Evolutionary conservation across 2,329 filamentous ascomycete species (phyloP).

Genomic region (Metarhizium anisopliae): DNA sequence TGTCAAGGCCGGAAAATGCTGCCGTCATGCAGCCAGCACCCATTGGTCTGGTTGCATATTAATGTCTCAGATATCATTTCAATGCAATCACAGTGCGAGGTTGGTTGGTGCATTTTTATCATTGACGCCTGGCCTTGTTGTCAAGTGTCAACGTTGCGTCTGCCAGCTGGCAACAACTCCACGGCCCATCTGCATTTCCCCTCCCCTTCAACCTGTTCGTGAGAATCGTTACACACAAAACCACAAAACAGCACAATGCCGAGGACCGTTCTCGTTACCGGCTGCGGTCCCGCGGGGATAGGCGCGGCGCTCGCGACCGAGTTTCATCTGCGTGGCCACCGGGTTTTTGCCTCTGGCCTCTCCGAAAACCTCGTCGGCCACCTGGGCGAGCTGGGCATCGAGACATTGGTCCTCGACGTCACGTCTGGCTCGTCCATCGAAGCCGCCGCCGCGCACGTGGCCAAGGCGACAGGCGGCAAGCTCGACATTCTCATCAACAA

Average conservation of each 20-base stretch:
- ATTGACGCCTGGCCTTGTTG: too few species aligned
- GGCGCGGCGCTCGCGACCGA: slow-evolving; percentile 13
- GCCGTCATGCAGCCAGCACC: too few species aligned
- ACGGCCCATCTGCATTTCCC: too few species aligned
- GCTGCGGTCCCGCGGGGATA: slow-evolving; percentile 16
- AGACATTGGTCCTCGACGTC: not conserved
- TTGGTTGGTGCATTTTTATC: too few species aligned
- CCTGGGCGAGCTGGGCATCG: slow-evolving; percentile 5
- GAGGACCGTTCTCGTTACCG: slow-evolving; percentile 14
- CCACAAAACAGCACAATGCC: not conserved
- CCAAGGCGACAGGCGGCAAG: slow-evolving; percentile 6
- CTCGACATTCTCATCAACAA: slow-evolving; percentile 25
- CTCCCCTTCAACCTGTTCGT: too few species aligned
- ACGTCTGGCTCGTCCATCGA: slow-evolving; percentile 12
- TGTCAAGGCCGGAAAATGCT: too few species aligned
- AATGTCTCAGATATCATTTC: too few species aligned
- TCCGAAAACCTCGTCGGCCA: slow-evolving; percentile 15
- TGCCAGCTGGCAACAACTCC: too few species aligned
- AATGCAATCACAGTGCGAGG: too few species aligned
- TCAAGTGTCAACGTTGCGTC: too few species aligned
- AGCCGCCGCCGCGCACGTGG: slow-evolving; percentile 13
- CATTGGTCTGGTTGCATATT: too few species aligned
- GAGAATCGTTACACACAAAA: too few species aligned
- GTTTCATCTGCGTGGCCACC: slow-evolving; percentile 13
- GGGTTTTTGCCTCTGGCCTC: slow-evolving; percentile 22